A percentile compares a stretch with the other conserved stretches of the same genome.
These are phyloP conservation scores for Lachancea sp. DNA, from an alignment of 805 yeast genomes.

Conservation along the genomic window DNA sequence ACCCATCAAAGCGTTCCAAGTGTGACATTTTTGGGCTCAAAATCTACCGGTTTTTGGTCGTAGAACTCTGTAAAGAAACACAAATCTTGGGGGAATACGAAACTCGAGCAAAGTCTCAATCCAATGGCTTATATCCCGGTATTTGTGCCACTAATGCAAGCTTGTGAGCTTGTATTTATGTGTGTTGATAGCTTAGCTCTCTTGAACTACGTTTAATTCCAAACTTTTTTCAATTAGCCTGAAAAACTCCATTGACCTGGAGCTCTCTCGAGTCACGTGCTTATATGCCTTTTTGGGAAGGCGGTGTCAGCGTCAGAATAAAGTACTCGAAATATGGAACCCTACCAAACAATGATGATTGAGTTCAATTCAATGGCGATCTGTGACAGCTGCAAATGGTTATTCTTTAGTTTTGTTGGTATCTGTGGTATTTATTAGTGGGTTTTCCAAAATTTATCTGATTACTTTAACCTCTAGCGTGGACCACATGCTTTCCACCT, in stretches of 20 bases:
- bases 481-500: too few species aligned
- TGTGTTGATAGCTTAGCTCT: not conserved
- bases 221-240: not conserved
- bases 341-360: too few species aligned
- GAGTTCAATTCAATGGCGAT: too few species aligned
- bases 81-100: not conserved
- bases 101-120: too few species aligned
- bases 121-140: too few species aligned
- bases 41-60: not conserved
- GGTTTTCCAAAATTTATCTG: too few species aligned
- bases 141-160: too few species aligned
- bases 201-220: not conserved
- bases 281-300: slow-evolving; percentile 17
- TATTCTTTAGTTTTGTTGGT: too few species aligned
- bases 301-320: not conserved
- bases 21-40: slow-evolving; percentile 28
- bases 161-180: too few species aligned
- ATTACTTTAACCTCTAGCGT: too few species aligned
- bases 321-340: not conserved
- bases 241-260: slow-evolving; percentile 11
- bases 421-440: too few species aligned
- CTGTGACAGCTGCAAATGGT: too few species aligned
- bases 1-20: slow-evolving; percentile 53
- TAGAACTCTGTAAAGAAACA: not conserved
- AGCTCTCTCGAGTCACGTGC: slow-evolving; percentile 16